phyloP scores from a whole-genome alignment of 768 basidiomycete species.

The Termitomyces heimii region DNA sequence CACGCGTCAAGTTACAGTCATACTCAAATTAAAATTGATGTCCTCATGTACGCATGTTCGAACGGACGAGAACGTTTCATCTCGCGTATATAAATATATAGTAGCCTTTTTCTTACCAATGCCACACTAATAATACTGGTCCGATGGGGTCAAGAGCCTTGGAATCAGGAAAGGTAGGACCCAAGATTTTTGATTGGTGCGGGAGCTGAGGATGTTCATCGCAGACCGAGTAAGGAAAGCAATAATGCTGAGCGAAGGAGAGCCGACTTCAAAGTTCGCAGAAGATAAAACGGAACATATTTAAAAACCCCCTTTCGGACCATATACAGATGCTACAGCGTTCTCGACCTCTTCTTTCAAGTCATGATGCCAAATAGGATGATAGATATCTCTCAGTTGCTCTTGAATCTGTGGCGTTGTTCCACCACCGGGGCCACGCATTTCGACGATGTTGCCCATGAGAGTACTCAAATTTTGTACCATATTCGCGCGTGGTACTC shows the following conservation, averaged over 20 bases:
- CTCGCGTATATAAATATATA: slow-evolving; percentile 25
- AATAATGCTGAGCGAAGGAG: slow-evolving; percentile 24
- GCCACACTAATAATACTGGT: too few relatives aligned
- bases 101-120: slow-evolving; percentile 42
- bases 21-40: slow-evolving; percentile 28
- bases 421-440: slow-evolving; percentile 27
- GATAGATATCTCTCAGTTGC: slow-evolving; percentile 35
- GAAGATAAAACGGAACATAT: background rate
- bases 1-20: slow-evolving; percentile 12
- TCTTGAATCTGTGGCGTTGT: slow-evolving; percentile 23
- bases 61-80: background rate
- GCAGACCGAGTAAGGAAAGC: slow-evolving; percentile 29
- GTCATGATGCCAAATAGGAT: slow-evolving; percentile 45
- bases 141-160: slow-evolving; percentile 22
- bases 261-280: background rate
- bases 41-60: slow-evolving; percentile 2
- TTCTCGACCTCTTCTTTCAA: slow-evolving; percentile 31
- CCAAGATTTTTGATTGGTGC: slow-evolving; percentile 28
- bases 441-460: slow-evolving; percentile 40
- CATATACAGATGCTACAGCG: slow-evolving; percentile 19
- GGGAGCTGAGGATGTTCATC: slow-evolving; percentile 22
- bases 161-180: slow-evolving; percentile 45
- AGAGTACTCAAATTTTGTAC: slow-evolving; percentile 35
- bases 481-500: slow-evolving; percentile 43
- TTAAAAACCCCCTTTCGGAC: background rate